These are phyloP conservation scores for Trypanosoma avium DNA, from an alignment of 208 protist species.

Conservation along the genomic window DNA sequence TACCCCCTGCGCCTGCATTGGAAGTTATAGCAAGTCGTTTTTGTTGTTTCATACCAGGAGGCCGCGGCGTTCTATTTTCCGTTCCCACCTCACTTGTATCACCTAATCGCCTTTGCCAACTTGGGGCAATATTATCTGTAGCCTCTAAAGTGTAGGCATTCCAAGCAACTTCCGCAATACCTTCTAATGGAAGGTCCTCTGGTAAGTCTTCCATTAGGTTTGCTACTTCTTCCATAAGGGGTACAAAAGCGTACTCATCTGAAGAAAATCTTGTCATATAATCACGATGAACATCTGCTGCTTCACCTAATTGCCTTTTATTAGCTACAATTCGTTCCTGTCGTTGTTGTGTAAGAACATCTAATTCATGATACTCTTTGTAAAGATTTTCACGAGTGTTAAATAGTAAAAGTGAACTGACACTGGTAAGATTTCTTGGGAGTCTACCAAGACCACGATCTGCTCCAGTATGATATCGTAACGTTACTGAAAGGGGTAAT, in stretches of 20 bases:
- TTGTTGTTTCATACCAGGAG: constrained; percentile 1
- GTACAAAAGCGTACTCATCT: constrained; percentile 35
- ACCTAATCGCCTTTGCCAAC: constrained; percentile 24
- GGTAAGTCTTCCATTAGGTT: constrained; percentile 56
- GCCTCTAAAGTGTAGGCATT: constrained; percentile 28
- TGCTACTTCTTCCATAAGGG: constrained; percentile 30
- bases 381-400: constrained; percentile 41
- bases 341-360: constrained; percentile 29
- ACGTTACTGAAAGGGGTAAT: constrained; percentile 18
- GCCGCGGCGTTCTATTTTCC: background rate
- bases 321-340: constrained; percentile 26
- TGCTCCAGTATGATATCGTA: constrained; percentile 24
- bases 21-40: constrained; percentile 22
- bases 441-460: constrained; percentile 32
- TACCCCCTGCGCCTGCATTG: no score
- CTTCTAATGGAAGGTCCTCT: constrained; percentile 45
- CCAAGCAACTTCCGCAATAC: constrained; percentile 36
- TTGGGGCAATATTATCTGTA: constrained; percentile 36
- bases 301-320: constrained; percentile 12
- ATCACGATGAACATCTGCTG: constrained; percentile 32
- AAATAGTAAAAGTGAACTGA: constrained; percentile 36
- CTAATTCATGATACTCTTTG: constrained; percentile 40
- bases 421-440: constrained; percentile 24
- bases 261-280: constrained; percentile 31
- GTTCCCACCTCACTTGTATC: constrained; percentile 17